A percentile compares a stretch with the other conserved stretches of the same genome.
These are phyloP conservation scores for Xylaria grammica DNA, from an alignment of 495 filamentous ascomycete species.

Conservation along the genomic window DNA sequence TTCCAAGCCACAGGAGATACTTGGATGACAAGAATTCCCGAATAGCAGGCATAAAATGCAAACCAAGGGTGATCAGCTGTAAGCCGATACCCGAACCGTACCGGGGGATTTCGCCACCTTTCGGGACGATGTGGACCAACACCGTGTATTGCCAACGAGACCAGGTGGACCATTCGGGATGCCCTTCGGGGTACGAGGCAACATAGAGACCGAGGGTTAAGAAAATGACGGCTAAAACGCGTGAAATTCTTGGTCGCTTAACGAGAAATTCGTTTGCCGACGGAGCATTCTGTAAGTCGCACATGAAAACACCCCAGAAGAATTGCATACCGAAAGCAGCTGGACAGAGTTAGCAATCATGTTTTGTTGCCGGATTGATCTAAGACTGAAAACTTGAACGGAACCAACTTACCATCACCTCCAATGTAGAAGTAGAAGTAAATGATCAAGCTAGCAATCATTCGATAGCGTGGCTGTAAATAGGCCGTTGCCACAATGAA, in stretches of 20 bases:
- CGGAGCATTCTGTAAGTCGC: conserved; percentile 62
- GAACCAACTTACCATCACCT: conserved; percentile 46
- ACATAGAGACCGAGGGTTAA: conserved; percentile 58
- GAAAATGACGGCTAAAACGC: conserved; percentile 51
- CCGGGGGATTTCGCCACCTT: conserved; percentile 59
- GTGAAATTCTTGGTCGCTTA: conserved; percentile 51
- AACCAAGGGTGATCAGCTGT: conserved; percentile 56
- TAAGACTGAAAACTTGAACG: neutral
- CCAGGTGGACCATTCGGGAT: conserved; percentile 64
- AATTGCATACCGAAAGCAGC: conserved; percentile 66
- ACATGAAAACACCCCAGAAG: conserved; percentile 68
- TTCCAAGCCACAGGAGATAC: conserved; percentile 68
- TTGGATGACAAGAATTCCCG: conserved; percentile 61
- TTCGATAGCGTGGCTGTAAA: conserved; percentile 60
- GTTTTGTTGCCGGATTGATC: neutral
- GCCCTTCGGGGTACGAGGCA: conserved; percentile 64
- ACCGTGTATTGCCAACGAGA: conserved; percentile 55
- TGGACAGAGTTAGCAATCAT: conserved; percentile 27
- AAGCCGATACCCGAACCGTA: conserved; percentile 61
- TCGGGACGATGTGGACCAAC: conserved; percentile 60
- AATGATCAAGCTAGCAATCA: conserved; percentile 57
- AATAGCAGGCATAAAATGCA: conserved; percentile 62
- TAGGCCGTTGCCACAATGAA: conserved; percentile 61
- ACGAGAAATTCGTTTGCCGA: conserved; percentile 56
- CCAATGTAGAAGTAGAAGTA: conserved; percentile 60